Evolutionary conservation across 805 yeast genomes (phyloP).

Genomic region (Wickerhamomyces chaumierensis): DNA sequence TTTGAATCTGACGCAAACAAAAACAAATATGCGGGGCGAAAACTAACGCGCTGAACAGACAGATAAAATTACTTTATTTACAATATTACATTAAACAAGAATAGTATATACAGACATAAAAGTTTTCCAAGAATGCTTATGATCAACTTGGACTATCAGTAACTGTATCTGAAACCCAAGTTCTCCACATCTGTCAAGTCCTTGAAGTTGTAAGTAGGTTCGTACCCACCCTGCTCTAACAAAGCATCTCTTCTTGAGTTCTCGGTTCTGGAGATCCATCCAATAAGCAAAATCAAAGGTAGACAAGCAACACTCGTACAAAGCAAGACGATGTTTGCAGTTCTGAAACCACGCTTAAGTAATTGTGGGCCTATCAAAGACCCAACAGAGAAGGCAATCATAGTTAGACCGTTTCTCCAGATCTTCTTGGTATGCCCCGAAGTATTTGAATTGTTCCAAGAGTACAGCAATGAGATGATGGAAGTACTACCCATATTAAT

Average conservation of each 20-base stretch:
- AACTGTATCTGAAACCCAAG: constrained; percentile 39
- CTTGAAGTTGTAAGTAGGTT: constrained; percentile 33
- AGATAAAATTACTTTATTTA: too few species aligned
- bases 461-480: constrained; percentile 44
- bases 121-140: too few species aligned
- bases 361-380: constrained; percentile 56
- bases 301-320: constrained; percentile 36
- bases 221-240: constrained; percentile 9
- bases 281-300: constrained; percentile 31
- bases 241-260: constrained; percentile 35
- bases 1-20: too few species aligned
- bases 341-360: constrained; percentile 35
- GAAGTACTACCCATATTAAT: constrained; percentile 44
- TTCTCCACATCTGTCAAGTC: constrained; percentile 55
- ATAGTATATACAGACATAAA: too few species aligned
- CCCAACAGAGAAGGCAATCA: constrained; percentile 49
- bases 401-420: constrained; percentile 39
- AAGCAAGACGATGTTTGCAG: constrained; percentile 47
- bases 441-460: constrained; percentile 53
- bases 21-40: too few species aligned
- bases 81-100: too few species aligned
- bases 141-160: constrained; percentile 4
- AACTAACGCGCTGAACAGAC: too few species aligned
- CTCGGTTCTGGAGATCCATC: constrained; percentile 33
- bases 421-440: constrained; percentile 52